Evolutionary conservation across 192 early-diverging fungal species (phyloP).

Genomic region (Haplosporangium gracile): DNA sequence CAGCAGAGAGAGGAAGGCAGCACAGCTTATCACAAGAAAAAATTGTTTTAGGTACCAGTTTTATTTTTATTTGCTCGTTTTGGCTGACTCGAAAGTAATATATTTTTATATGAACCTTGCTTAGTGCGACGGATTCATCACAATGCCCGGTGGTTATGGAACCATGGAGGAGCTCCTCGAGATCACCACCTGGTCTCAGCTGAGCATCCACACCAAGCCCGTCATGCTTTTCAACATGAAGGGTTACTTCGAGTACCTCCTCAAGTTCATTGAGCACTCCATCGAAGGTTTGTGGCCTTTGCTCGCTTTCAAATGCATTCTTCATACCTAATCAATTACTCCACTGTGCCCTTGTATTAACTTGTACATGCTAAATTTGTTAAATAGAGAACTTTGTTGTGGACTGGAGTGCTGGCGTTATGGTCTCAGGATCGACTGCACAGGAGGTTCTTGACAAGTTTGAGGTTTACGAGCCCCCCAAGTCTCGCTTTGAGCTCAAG

Average conservation of each 20-base stretch:
- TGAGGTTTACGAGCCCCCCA: slow-evolving; percentile 62
- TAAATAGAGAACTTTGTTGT: slow-evolving; percentile 73
- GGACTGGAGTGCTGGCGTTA: slow-evolving; percentile 60
- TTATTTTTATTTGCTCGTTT: background rate
- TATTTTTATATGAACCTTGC: background rate
- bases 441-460: slow-evolving; percentile 70
- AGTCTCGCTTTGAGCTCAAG: slow-evolving; percentile 61
- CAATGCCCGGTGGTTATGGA: slow-evolving; percentile 89
- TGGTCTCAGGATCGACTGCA: slow-evolving; percentile 71
- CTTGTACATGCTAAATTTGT: background rate
- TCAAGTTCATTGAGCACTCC: slow-evolving; percentile 72
- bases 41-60: background rate
- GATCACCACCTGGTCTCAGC: slow-evolving; percentile 82
- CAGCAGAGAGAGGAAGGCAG: background rate
- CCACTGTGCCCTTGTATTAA: background rate
- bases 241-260: slow-evolving; percentile 81
- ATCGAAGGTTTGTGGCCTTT: slow-evolving; percentile 59
- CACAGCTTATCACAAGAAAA: background rate
- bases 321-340: background rate
- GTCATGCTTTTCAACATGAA: slow-evolving; percentile 82
- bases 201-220: slow-evolving; percentile 87
- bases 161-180: slow-evolving; percentile 93
- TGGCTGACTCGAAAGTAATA: background rate
- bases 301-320: background rate
- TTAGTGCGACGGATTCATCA: slow-evolving; percentile 79